Evolutionary conservation across 1,284 basidiomycete species (phyloP).

Genomic region (Melanopsichium pennsylvanicum): DNA sequence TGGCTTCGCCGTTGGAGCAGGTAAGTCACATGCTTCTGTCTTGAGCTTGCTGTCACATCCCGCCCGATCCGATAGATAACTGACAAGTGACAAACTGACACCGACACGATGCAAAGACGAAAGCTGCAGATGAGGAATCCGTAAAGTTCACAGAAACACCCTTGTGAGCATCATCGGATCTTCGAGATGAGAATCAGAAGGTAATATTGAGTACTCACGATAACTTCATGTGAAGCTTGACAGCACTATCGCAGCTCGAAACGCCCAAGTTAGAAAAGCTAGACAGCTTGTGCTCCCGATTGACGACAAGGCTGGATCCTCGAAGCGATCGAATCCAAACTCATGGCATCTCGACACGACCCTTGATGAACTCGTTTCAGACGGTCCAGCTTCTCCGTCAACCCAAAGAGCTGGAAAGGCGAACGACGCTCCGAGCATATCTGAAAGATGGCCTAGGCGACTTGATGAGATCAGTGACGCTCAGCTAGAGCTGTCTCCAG

Average conservation of each 20-base stretch:
- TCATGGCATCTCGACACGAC: no score
- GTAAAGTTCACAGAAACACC: conserved; percentile 39
- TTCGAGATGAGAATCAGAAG: neutral
- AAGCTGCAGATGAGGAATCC: conserved; percentile 12
- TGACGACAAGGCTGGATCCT: neutral
- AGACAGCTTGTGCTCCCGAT: conserved; percentile 1
- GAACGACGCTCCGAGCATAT: no score
- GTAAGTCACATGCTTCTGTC: neutral
- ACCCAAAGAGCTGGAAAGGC: no score
- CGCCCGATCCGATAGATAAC: no score
- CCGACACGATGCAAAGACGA: neutral
- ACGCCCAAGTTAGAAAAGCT: conserved; percentile 25
- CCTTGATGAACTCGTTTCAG: no score
- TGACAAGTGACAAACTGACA: neutral
- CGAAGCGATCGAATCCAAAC: no score
- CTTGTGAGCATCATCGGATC: conserved; percentile 19
- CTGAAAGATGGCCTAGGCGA: no score
- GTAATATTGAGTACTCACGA: neutral
- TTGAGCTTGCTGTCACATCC: neutral
- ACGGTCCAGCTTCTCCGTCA: no score
- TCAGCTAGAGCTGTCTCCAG: no score
- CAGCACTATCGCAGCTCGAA: conserved; percentile 43
- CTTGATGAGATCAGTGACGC: no score
- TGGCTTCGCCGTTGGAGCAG: conserved; percentile 1
- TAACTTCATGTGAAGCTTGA: neutral